A percentile compares a stretch with the other conserved stretches of the same genome.
Evolutionary conservation across 2,329 filamentous ascomycete species (phyloP).

Genomic region (Cryphonectria parasitica): DNA sequence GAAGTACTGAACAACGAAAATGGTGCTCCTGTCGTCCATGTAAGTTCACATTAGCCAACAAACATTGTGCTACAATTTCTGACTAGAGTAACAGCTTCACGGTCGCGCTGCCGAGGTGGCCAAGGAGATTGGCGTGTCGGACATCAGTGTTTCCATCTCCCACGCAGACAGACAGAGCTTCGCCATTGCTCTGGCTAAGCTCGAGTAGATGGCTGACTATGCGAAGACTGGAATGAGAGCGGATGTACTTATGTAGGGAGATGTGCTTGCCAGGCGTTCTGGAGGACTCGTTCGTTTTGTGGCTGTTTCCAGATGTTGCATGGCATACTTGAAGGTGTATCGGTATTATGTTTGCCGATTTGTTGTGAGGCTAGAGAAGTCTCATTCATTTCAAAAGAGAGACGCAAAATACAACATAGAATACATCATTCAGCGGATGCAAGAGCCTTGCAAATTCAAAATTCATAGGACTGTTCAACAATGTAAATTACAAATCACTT

Average conservation of each 20-base stretch:
- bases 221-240: background rate
- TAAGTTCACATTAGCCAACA: conserved; percentile 54
- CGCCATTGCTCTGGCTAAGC: conserved; percentile 85
- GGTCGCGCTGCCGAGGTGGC: conserved; percentile 83
- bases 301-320: background rate
- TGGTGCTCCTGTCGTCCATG: conserved; percentile 82
- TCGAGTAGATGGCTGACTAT: conserved; percentile 52
- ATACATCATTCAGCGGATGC: background rate
- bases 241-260: background rate
- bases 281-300: background rate
- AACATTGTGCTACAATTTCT: conserved; percentile 37
- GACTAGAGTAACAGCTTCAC: conserved; percentile 67
- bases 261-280: conserved; percentile 2
- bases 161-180: conserved; percentile 94
- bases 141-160: conserved; percentile 90
- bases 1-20: conserved; percentile 83
- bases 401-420: background rate
- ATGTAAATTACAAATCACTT: background rate
- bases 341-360: background rate
- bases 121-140: conserved; percentile 84
- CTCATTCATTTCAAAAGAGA: background rate
- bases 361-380: background rate
- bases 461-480: background rate
- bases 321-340: background rate
- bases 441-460: background rate